These are phyloP conservation scores for Nicotiana attenuata DNA, from an alignment of 257 asterid species.

Conservation along the genomic window DNA sequence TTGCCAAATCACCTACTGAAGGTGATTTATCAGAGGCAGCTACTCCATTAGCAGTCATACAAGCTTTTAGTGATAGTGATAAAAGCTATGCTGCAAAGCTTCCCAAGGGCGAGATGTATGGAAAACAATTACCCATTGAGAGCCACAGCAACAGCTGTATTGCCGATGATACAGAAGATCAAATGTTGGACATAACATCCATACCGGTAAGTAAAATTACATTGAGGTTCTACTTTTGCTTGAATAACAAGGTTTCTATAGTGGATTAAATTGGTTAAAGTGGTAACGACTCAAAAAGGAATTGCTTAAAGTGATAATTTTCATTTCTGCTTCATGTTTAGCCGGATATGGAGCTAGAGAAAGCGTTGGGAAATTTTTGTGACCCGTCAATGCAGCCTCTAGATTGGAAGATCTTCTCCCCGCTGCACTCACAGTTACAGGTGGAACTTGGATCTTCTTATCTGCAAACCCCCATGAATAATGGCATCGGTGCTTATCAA, in stretches of 20 bases:
- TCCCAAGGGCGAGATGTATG: conserved; percentile 21
- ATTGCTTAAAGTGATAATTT: not conserved
- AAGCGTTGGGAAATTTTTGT: conserved; percentile 33
- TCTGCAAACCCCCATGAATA: conserved; percentile 19
- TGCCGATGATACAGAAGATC: conserved; percentile 25
- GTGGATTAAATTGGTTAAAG: not conserved
- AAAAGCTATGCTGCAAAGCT: conserved; percentile 11
- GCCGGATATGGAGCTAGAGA: conserved; percentile 65
- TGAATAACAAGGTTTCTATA: not conserved
- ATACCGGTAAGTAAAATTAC: conserved; percentile 46
- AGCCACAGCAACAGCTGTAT: conserved; percentile 16
- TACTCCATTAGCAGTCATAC: conserved; percentile 29
- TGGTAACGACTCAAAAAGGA: too few species aligned
- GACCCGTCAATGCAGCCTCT: conserved; percentile 26
- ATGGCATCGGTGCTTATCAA: conserved; percentile 25
- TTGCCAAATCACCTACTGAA: conserved; percentile 38
- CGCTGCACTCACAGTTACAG: conserved; percentile 65
- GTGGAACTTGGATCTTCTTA: conserved; percentile 49
- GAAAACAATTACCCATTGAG: conserved; percentile 25
- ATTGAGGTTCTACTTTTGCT: not conserved
- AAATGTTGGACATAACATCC: conserved; percentile 26
- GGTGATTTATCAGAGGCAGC: conserved; percentile 43
- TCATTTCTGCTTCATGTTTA: conserved; percentile 20
- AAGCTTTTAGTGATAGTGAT: conserved; percentile 22
- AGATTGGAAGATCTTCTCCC: conserved; percentile 63